Percentiles rank a stretch among this genome's conserved stretches.
Evolutionary conservation across 139 green algal genomes (phyloP).

Genomic region (Ettlia oleoabundans): DNA sequence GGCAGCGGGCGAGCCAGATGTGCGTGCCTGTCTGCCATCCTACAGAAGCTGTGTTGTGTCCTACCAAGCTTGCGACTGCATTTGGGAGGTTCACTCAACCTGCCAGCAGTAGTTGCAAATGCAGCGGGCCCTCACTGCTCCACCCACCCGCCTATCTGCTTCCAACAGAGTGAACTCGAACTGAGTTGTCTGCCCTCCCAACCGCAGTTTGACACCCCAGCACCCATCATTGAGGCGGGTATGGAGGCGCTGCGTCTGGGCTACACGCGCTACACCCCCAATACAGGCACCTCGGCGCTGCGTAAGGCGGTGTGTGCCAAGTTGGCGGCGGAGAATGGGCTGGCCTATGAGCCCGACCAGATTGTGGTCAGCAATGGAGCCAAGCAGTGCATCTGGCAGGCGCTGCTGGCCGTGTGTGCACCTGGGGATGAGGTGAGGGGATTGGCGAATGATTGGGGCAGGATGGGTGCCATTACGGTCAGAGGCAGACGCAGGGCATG

Average conservation of each 20-base stretch:
- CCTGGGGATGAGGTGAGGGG: constrained; percentile 74
- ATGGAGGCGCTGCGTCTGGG: constrained; percentile 82
- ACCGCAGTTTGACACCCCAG: constrained; percentile 90
- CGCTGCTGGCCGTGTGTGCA: constrained; percentile 68
- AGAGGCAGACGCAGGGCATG: too few species aligned
- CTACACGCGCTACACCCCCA: constrained; percentile 94
- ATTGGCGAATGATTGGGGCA: too few species aligned
- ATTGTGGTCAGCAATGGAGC: constrained; percentile 96
- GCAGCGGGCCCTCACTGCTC: background rate
- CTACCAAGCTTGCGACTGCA: background rate
- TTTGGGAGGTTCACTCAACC: background rate
- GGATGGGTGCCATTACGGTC: too few species aligned
- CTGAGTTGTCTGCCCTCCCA: background rate
- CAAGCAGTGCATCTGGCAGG: constrained; percentile 96
- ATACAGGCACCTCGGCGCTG: constrained; percentile 84
- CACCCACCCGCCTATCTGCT: background rate
- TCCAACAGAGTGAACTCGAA: background rate
- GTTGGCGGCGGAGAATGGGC: constrained; percentile 88
- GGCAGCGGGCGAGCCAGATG: constrained; percentile 93
- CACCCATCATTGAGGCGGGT: constrained; percentile 77
- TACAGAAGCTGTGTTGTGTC: background rate
- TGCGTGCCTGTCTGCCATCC: background rate
- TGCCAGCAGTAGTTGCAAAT: background rate
- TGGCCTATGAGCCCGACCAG: constrained; percentile 83
- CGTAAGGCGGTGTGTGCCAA: constrained; percentile 88